Evolutionary conservation across 176 grass and related monocot genomes (phyloP).

Genomic region (Leersia perrieri): DNA sequence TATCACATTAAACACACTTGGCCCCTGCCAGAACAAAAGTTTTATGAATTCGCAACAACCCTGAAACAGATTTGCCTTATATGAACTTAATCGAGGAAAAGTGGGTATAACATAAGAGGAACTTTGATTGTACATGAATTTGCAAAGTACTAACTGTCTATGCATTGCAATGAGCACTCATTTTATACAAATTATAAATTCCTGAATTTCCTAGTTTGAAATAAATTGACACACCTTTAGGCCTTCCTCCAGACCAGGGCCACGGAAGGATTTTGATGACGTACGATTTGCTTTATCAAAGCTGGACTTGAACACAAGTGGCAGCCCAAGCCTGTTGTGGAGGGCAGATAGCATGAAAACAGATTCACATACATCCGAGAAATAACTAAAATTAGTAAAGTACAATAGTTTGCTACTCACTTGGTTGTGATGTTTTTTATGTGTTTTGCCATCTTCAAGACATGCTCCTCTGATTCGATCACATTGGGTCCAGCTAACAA

Average conservation of each 20-base stretch:
- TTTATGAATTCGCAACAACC: background rate
- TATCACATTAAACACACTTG: background rate
- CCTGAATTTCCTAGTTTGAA: background rate
- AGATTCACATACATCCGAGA: background rate
- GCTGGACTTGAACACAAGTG: conserved; percentile 91
- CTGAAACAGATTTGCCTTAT: background rate
- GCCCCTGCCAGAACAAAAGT: background rate
- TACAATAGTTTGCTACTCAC: conserved; percentile 36
- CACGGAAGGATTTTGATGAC: conserved; percentile 89
- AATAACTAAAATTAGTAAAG: background rate
- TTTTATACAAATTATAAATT: background rate
- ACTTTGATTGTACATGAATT: background rate
- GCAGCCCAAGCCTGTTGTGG: conserved; percentile 65
- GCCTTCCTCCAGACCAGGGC: conserved; percentile 88
- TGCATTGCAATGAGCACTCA: background rate
- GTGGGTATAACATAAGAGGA: background rate
- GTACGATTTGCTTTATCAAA: conserved; percentile 98
- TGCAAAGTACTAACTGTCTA: background rate
- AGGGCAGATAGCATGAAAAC: conserved; percentile 6
- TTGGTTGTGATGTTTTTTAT: conserved; percentile 68
- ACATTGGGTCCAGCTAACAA: conserved; percentile 87
- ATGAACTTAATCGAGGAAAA: background rate
- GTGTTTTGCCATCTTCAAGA: conserved; percentile 87
- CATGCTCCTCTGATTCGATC: conserved; percentile 91
- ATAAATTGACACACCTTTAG: conserved; percentile 50